Evolutionary conservation across 805 yeast genomes (phyloP), one percentile per base, ranked within the genome.

Genomic region (Schwanniomyces sp.): DNA sequence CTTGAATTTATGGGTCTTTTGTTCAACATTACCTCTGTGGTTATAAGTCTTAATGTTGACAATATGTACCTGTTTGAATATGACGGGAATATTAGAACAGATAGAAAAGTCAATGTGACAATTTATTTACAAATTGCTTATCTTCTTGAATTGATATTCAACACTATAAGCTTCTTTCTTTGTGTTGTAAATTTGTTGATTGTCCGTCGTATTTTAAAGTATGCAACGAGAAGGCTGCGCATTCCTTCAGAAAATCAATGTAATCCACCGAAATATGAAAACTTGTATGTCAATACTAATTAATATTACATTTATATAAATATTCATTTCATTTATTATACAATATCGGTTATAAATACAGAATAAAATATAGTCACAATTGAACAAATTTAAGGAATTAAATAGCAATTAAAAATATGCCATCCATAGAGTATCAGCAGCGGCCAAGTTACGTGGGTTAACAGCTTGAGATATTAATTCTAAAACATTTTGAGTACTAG

Each of bases 401-500:
- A 32, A 9, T 27, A 21, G 24, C 5, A 21, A 27, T 42, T 72
- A 91, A 56, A 91, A 81, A 71, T 90, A 94, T 1, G 99, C 94
- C 96, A 94, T 89, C 91, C 96, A 94, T 53, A 88, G 76, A 12
- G 91, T 84, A 58, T 94, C 99, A 5, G 96, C 86, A 46, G 89
- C 83, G 12, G 98, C 97, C 56, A 94, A 72, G 58, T 90, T 89
- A 57, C 96, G 81, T 30, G 98, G 97, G 61, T 91, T 92, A 12
- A 91, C 97, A 6, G 99, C 98, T 60, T 89, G 91, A 5, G 96
- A 86, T 44, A 94, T 89, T 61, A 92, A 79, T 58, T 94, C 97
- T 54, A 94, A 77, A 29, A 91, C 88, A 51, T 88, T 85, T 65
- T 92, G 98, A 32, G 96, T 88, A 8, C 96, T 88, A 32, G 87